Evolutionary conservation across 352 stramenopile genomes (phyloP), one percentile per base, ranked within the genome.

Genomic region (Phytophthora pistaciae): DNA sequence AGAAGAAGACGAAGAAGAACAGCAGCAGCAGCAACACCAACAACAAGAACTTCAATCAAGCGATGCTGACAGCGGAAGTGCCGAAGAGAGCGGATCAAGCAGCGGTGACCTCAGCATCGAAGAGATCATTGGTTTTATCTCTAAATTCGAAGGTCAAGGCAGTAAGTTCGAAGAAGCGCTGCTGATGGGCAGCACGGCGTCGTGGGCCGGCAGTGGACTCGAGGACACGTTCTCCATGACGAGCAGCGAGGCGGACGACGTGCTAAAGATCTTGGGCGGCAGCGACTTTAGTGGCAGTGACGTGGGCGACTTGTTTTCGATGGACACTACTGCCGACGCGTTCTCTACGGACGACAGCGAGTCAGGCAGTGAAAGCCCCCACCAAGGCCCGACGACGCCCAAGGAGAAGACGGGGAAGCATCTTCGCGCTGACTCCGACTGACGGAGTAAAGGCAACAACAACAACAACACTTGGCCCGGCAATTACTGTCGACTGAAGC

Each of bases 191-290:
- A 31, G 27, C 27, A 2, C 7, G 27, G 27, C 27, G 3, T 31
- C 27, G 5, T 31, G 27, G 27, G 27, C 3, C 48, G 60, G 48
- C 48, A 65, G 59, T n/a, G 60, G 18, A 13, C 11, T 66, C n/a
- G 46, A 49, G 25, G 44, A 42, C 42, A 5, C 55, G 40, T 55
- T 64, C 20, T 25, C 57, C 42, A 49, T 38, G 20, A 57, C 29
- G 11, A 33, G 44, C 9, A 66, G 59, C 18, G 44, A 33, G 38
- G 14, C 57, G n/a, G 58, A 64, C 38, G 56, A n/a, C 29, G 29
- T 63, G 46, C n/a, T 53, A 2, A 14, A 25, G 8, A 42, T 23
- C 20, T 25, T 38, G 31, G 62, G 27, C 21, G 42, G 57, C 42
- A 70, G 55, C 18, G 33, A 42, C 10, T 42, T 31, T 31, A 31